A percentile compares a stretch with the other conserved stretches of the same genome.
These are phyloP conservation scores for Toxicodendron radicans DNA, from an alignment of 345 rosid species.

Conservation along the genomic window DNA sequence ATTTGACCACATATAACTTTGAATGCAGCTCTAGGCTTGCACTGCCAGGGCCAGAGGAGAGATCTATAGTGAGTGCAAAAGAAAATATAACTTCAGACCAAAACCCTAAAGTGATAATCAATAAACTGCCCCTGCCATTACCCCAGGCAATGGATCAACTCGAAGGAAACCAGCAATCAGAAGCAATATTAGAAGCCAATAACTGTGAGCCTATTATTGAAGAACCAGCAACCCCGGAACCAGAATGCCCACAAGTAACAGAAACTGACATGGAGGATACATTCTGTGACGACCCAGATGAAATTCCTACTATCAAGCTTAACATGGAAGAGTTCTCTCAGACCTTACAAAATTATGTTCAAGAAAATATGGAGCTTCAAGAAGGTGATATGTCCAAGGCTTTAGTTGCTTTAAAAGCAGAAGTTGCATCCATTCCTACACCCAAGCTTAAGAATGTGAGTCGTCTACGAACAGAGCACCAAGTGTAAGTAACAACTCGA, in stretches of 20 bases:
- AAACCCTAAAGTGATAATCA: conserved; percentile 32
- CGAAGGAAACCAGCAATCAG: conserved; percentile 30
- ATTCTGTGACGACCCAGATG: conserved; percentile 62
- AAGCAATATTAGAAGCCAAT: conserved; percentile 26
- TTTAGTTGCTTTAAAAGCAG: conserved; percentile 72
- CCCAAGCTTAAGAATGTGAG: conserved; percentile 84
- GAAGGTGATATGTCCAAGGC: conserved; percentile 71
- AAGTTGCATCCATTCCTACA: conserved; percentile 77
- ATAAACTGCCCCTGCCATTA: conserved; percentile 42
- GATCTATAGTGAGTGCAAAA: conserved; percentile 31
- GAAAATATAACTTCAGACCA: conserved; percentile 35
- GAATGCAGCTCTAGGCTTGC: conserved; percentile 81
- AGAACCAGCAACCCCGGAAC: conserved; percentile 87
- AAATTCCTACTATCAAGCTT: conserved; percentile 78
- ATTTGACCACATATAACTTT: conserved; percentile 16
- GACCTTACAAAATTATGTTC: conserved; percentile 67
- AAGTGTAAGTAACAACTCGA: conserved; percentile 63
- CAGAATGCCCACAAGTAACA: conserved; percentile 38
- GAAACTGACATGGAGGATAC: conserved; percentile 73
- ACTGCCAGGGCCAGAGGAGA: conserved; percentile 75
- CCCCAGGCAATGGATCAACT: conserved; percentile 39
- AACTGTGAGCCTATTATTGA: conserved; percentile 77
- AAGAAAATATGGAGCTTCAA: conserved; percentile 66
- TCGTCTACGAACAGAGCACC: conserved; percentile 87
- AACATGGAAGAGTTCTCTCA: conserved; percentile 62